These are phyloP conservation scores for Nigrograna mackinnonii DNA, from an alignment of 2,329 filamentous ascomycete genomes.

Conservation along the genomic window DNA sequence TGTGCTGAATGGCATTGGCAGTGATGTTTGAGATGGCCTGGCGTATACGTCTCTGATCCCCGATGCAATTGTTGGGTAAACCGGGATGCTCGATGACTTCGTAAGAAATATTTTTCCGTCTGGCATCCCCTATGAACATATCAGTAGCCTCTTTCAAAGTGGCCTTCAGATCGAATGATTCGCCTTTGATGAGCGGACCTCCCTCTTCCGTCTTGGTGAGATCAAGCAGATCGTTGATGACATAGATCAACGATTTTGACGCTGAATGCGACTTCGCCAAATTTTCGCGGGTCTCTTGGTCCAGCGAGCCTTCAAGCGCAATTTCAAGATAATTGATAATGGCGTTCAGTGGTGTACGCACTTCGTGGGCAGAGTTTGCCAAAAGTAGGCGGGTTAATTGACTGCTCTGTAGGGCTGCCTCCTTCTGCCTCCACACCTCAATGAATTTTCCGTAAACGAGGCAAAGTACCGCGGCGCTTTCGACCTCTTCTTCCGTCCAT, in stretches of 20 bases:
- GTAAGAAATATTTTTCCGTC: conserved; percentile 74
- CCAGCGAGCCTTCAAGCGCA: conserved; percentile 78
- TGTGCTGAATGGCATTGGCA: conserved; percentile 84
- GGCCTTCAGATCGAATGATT: conserved; percentile 71
- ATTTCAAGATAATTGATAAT: conserved; percentile 96
- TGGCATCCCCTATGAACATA: conserved; percentile 73
- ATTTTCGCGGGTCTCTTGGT: conserved; percentile 83
- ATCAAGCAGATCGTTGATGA: conserved; percentile 90
- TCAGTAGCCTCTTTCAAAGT: conserved; percentile 80
- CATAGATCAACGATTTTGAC: conserved; percentile 89
- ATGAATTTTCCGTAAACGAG: conserved; percentile 90
- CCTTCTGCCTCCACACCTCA: conserved; percentile 90
- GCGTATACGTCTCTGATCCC: conserved; percentile 78
- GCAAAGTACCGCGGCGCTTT: conserved; percentile 85
- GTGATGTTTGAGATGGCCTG: conserved; percentile 83
- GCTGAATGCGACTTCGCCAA: conserved; percentile 84
- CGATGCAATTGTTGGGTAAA: conserved; percentile 71
- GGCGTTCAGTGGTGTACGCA: conserved; percentile 86
- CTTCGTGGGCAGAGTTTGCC: conserved; percentile 89
- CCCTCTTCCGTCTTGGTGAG: conserved; percentile 88
- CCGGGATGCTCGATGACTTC: conserved; percentile 69
- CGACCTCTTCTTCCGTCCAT: conserved; percentile 87
- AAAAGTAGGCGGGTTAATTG: conserved; percentile 78
- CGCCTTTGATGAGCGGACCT: conserved; percentile 76
- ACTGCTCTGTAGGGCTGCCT: conserved; percentile 79